Conservation (phyloP, 148 eudicot genomes). For the Mesembryanthemum crystallinum region DNA sequence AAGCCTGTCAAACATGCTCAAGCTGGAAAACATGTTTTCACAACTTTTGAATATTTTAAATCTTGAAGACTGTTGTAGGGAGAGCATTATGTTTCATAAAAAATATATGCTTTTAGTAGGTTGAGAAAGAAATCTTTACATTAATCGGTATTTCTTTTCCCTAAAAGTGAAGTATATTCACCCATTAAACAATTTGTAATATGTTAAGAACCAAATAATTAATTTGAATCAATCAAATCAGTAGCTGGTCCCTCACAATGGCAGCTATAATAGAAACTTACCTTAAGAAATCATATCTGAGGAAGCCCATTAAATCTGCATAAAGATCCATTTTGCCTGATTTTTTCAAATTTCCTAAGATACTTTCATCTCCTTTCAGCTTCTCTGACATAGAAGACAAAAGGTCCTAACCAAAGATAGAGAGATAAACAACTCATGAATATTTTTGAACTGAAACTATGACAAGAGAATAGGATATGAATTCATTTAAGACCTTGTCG, state of each 20-base stretch:
- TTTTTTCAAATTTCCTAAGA: conserved; percentile 46
- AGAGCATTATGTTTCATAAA: too few species aligned
- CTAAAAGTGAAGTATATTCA: too few species aligned
- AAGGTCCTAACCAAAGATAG: conserved; percentile 46
- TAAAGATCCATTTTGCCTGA: conserved; percentile 80
- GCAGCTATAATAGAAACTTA: conserved; percentile 27
- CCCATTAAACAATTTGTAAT: conserved; percentile 1
- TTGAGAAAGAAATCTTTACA: too few species aligned
- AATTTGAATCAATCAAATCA: background rate
- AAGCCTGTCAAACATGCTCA: too few species aligned
- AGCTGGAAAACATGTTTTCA: too few species aligned
- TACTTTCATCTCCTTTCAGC: conserved; percentile 50
- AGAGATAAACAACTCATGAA: conserved; percentile 7
- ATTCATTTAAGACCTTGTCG: conserved; percentile 54
- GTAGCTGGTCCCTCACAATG: background rate
- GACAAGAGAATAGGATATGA: conserved; percentile 8
- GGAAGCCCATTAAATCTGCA: conserved; percentile 68
- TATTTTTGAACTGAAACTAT: background rate
- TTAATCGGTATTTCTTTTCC: too few species aligned
- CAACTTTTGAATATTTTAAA: too few species aligned
- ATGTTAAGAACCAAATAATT: background rate
- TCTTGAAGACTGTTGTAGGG: too few species aligned
- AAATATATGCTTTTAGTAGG: too few species aligned
- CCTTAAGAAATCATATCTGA: conserved; percentile 69
- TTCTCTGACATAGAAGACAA: conserved; percentile 58